Evolutionary conservation across 1,284 basidiomycete species (phyloP), one percentile per base, ranked within the genome.

Genomic region (Spongiforma sp.): DNA sequence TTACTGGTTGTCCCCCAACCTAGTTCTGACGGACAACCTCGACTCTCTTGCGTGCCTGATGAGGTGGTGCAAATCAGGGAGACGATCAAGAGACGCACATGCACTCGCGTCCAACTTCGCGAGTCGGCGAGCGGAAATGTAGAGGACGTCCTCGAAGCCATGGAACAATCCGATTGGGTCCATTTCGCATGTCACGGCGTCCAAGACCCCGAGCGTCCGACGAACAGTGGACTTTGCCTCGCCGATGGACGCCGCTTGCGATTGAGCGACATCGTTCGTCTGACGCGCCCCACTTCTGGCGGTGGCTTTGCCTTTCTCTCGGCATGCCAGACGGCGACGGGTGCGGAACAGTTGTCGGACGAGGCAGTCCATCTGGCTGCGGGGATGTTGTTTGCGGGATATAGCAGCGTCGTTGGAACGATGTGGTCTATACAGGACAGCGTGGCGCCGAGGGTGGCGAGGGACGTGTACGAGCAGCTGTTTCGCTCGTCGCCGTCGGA

Each of bases 261-360:
- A 17, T 21, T 62, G 10, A 55, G 60, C 1, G 60, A 65, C 43
- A 59, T 60, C 1, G 11, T 58, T 11, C 5, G 30, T 3, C n/a
- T 66, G 17, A 58, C 64, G 1, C 55, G 57, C n/a, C 54, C 63
- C 3, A 53, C n/a, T n/a, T n/a, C n/a, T n/a, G n/a, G 37, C 4
- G 41, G 57, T 11, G 63, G 60, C 28, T 57, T 65, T 19, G 60
- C 60, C 5, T 62, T 65, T 36, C 48, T 66, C 28, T 66, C 36
- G 36, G 43, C 57, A 14, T 59, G 57, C 19, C 57, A 48, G 26
- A 48, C 56, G 7, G 56, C 37, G 8, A 34, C 5, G 21, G 57
- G 43, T 10, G 57, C 46, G 6, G 12, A n/a, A 36, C 4, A 5
- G 3, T 43, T 50, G 14, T 28, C 43, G 3, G 57, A 59, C 8